Evolutionary conservation across 495 filamentous ascomycete species (phyloP).

Genomic region (Xylaria scruposa): DNA sequence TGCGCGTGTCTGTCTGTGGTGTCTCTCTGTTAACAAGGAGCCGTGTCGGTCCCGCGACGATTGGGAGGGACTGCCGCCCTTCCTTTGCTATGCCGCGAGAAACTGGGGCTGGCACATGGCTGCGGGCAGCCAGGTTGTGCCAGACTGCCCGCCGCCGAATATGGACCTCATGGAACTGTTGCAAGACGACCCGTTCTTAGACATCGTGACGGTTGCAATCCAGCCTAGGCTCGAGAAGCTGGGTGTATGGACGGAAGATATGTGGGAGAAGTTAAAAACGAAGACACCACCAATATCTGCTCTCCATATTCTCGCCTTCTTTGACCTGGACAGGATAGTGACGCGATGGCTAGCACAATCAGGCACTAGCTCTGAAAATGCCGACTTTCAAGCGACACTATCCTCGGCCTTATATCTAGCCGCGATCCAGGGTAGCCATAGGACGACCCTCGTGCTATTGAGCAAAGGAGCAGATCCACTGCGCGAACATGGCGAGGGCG

Average conservation of each 20-base stretch:
- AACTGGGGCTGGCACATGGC: conserved; percentile 11
- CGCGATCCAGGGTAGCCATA: background rate
- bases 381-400: background rate
- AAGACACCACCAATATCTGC: background rate
- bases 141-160: background rate
- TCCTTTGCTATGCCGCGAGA: background rate
- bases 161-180: background rate
- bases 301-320: background rate
- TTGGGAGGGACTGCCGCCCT: background rate
- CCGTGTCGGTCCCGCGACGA: background rate
- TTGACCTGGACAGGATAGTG: background rate
- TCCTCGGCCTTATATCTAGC: conserved; percentile 12
- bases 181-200: background rate
- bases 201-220: background rate
- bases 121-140: background rate
- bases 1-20: background rate
- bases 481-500: background rate
- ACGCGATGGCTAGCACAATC: background rate
- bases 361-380: background rate
- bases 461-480: conserved; percentile 7
- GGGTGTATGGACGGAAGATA: background rate
- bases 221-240: conserved; percentile 4
- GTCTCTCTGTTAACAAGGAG: background rate
- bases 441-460: background rate
- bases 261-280: background rate